phyloP scores from a whole-genome alignment of 495 filamentous ascomycete species.

The Elaphomyces granulatus region DNA sequence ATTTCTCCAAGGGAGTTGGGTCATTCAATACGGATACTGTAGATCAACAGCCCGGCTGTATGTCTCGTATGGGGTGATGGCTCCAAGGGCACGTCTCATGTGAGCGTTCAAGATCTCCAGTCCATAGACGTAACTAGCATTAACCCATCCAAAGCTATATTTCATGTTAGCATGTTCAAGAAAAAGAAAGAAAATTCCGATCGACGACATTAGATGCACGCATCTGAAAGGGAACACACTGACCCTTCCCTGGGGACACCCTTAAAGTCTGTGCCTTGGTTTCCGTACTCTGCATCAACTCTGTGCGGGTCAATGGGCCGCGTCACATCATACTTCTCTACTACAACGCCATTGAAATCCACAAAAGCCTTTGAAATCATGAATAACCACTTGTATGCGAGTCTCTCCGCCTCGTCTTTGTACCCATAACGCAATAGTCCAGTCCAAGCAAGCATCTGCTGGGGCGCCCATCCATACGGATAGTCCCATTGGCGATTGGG shows the following conservation, averaged over 20 bases:
- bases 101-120: slow-evolving; percentile 71
- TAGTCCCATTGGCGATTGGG: slow-evolving; percentile 98
- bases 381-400: slow-evolving; percentile 90
- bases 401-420: slow-evolving; percentile 67
- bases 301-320: slow-evolving; percentile 73
- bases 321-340: slow-evolving; percentile 98
- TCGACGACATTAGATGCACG: too few relatives aligned
- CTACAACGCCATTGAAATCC: slow-evolving; percentile 93
- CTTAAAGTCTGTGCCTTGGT: slow-evolving; percentile 87
- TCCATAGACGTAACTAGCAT: slow-evolving; percentile 88
- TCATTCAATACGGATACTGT: slow-evolving; percentile 11
- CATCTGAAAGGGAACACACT: too few relatives aligned
- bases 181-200: slow-evolving; percentile 3
- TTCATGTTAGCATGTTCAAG: slow-evolving; percentile 14
- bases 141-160: slow-evolving; percentile 91
- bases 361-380: slow-evolving; percentile 97
- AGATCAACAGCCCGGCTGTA: slow-evolving; percentile 32
- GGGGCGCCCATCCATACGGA: slow-evolving; percentile 94
- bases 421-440: slow-evolving; percentile 84
- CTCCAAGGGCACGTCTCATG: slow-evolving; percentile 71
- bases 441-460: slow-evolving; percentile 96
- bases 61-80: slow-evolving; percentile 67
- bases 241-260: slow-evolving; percentile 92
- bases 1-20: too few relatives aligned
- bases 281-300: slow-evolving; percentile 93